Evolutionary conservation across 1,284 basidiomycete genomes (phyloP), one percentile per base, ranked within the genome.

Genomic region (Leccinum huronense): DNA sequence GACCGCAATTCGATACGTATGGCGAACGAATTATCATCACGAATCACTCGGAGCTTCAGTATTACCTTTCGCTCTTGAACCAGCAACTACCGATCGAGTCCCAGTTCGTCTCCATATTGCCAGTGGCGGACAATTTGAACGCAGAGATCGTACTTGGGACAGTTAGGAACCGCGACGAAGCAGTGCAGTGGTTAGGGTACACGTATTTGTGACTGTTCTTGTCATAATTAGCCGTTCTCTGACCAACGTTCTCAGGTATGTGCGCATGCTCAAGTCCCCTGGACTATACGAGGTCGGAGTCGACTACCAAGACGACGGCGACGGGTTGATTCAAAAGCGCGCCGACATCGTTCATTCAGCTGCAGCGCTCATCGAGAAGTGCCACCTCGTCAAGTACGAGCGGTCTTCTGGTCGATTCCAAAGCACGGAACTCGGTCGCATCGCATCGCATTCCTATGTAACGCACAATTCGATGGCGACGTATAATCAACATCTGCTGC

Each of bases 1-100:
- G 97, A 63, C 97, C 97, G 10, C 96, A 99, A 76, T 98, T 91
- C 80, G 97, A 99, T 77, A 98, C 95, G 0, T 96, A 87, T 72
- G 97, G 97, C 54, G 97, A 99, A 79, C 97, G 97, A 59, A 93
- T 98, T 76, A 98, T 99, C 78, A 98, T 99, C 79, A 99, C 97
- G 59, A 98, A 97, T 75, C 96, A 98, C 75, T 87, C 89, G 2
- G 96, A 99, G 77, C 84, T 99, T 57, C 97, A 98, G 79, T 99
- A 98, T 78, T 99, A 98, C 75, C 84, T 97, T n/a, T 93, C 90
- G 71, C 81, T 98, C 77, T 81, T 97, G 81, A 97, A 97, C 73
- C 94, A 96, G 79, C 96, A 98, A 74, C 83, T 98, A 7, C 97
- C 97, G 1, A 99, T 99, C 75, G 97, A 99, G 80, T 92, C 89